Evolutionary conservation across 1,139 yeast genomes (phyloP), one percentile per base, ranked within the genome.

Genomic region (Pichia cactophila): DNA sequence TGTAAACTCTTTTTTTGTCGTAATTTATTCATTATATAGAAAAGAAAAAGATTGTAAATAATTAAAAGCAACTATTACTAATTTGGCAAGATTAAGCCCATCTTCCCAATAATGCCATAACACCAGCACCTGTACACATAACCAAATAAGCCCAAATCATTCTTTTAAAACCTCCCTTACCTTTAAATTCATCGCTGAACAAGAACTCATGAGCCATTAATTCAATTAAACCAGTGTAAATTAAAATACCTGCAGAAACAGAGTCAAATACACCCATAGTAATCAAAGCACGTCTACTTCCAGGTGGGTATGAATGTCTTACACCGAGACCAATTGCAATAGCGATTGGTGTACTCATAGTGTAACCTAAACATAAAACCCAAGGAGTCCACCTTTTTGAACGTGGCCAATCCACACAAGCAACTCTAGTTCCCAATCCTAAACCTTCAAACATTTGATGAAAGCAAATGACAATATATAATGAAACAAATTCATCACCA

Each of bases 361-460:
- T 77, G 65, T 79, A 88, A 16, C 47, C 58, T 5, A 50, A 26
- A 43, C 62, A 56, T 11, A 60, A 45, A 5, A 54, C 16, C 61
- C 62, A 61, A 14, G 64, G 64, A 3, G 61, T 57, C 43, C 47
- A 54, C 26, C 55, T 51, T 43, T 53, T 50, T 9, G 66, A 54
- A 35, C 66, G 64, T 35, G 86, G 85, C 88, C 92, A 86, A 26
- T 74, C 70, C 3, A 86, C 80, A 31, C 77, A 73, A 1, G 96
- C 88, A 50, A 89, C 75, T 64, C 96, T 77, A 11, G 95, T 78
- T 46, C 97, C 96, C 58, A 89, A 74, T 59, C 96, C 97, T 50
- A 89, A 72, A 49, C 97, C 97, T 72, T 89, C 97, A 66, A 89
- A 89, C 74, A 85, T 76, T 69, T 89, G 96, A 68, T 89, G 97